Evolutionary conservation across 1,139 yeast species (phyloP), one percentile per base, ranked within the genome.

Genomic region (Candida sanyaensis): DNA sequence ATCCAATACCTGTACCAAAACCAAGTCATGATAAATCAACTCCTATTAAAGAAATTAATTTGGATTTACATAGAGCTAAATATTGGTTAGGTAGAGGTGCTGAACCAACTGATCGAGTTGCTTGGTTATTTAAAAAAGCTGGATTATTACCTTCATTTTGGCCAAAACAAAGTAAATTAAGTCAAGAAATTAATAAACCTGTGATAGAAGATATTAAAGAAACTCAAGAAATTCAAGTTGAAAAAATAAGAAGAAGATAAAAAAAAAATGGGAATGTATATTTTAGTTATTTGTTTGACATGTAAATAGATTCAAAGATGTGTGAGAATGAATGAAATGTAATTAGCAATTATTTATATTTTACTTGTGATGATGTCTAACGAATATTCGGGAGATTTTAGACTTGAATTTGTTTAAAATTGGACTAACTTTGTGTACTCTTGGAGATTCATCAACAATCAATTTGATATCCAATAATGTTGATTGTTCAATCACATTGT

Each of bases 1-100:
- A 91, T 64, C 97, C 99, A 23, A 74, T 81, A 27, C 88, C 98
- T 6, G 76, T 79, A 47, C 88, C 96, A 21, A 74, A 79, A 54
- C 90, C 95, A 23, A 34, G 39, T 10, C 41, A 41, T 13, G 48
- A 43, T 29, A 37, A 27, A 13, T 37, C 41, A 43, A 8, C 37
- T 30, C 17, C 41, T 29, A 34, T 80, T 47, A 93, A 93, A 64
- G 91, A 91, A 57, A 81, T 93, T 37, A 80, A 83, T 56, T 73
- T 93, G 42, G 98, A 93, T 64, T 90, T 93, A 63, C 84, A 84
- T 55, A 82, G 97, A 57, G 83, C 97, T n/a, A 90, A 90, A 66
- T 95, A 93, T 69, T 93, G 99, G 99, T 73, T 93, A 41, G 97
- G 97, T 61, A 96, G 90, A 12, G 99, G 99, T n/a, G 99, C 98